Base-by-base conservation (phyloP, 306 rosid genomes). In the Rosa lucieae region DNA sequence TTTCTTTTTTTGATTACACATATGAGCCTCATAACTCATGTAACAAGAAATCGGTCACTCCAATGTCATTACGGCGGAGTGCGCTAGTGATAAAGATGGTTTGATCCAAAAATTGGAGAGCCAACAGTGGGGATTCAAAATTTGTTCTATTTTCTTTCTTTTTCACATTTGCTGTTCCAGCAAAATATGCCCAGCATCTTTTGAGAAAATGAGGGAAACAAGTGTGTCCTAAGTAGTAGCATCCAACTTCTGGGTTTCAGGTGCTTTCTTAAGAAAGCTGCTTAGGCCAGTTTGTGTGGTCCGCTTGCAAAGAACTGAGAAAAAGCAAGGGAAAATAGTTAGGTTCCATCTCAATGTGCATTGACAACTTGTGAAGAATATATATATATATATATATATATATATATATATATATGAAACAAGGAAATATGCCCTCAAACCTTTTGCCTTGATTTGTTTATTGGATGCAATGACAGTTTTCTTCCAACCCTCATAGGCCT, bases 401-500 rank as follows among this genome's bases (percentile, higher is more conserved):
- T 35, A 39, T 44, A 17, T 10, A 23, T 35, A 39, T 44, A 39
- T 10, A 23, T 35, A 39, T 44, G 42, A 73, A 59, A 9, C 4
- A 67, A 79, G 69, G 52, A 66, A 79, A 55, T 26, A 26, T 51
- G 53, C 43, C 43, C 73, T 21, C 56, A 43, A 23, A 91, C 98
- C 97, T 90, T 84, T 87, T 58, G 82, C 70, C 66, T 82, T 90
- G 84, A 65, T 89, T 81, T 85, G 65, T 32, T 88, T 76, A 77
- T 90, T 91, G 39, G 96, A 91, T 73, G 84, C 79, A 49, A 93
- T 56, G 51, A 95, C 97, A 56, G 90, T 79, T 56, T 91, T 86
- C 75, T 89, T 93, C 97, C 97, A 93, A 48, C 90, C 82, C 77
- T 88, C 88, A 56, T 91, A 92, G 40, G 82, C 88, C 13, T 73